Evolutionary conservation across 2,329 filamentous ascomycete genomes (phyloP).

Genomic region (Bimuria novae-zelandiae): DNA sequence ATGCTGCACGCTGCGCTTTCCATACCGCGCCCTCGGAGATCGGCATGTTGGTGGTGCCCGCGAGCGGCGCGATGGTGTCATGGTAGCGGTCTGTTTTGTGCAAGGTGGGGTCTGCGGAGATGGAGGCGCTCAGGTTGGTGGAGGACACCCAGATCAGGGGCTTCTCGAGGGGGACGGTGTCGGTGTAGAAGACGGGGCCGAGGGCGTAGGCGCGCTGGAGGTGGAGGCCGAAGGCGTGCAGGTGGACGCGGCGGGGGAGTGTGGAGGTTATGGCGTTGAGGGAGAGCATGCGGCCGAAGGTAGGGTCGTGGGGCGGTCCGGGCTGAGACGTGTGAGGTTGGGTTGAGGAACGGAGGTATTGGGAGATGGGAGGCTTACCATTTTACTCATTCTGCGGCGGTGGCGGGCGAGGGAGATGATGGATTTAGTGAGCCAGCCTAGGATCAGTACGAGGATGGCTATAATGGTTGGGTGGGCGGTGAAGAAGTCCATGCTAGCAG

Average conservation of each 20-base stretch:
- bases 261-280: constrained; percentile 40
- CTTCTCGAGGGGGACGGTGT: constrained; percentile 43
- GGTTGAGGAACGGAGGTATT: background rate
- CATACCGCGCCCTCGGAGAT: constrained; percentile 45
- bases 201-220: constrained; percentile 39
- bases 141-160: constrained; percentile 42
- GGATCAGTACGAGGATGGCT: constrained; percentile 12
- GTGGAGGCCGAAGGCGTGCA: constrained; percentile 27
- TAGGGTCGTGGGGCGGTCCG: constrained; percentile 42
- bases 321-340: no score
- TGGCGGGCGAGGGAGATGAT: constrained; percentile 5
- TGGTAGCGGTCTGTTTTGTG: constrained; percentile 30
- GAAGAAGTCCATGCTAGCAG: constrained; percentile 17
- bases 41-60: constrained; percentile 45
- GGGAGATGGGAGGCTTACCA: constrained; percentile 10
- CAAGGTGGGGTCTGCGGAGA: constrained; percentile 36
- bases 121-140: constrained; percentile 14
- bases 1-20: constrained; percentile 51
- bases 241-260: constrained; percentile 42
- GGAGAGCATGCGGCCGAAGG: constrained; percentile 43
- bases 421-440: constrained; percentile 12
- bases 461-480: constrained; percentile 13
- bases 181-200: constrained; percentile 46
- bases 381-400: constrained; percentile 14
- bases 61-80: constrained; percentile 30